Percentiles rank a stretch among this genome's conserved stretches.
Evolutionary conservation across 108 stramenopile genomes (phyloP).

Genomic region (Chaetoceros muelleri): DNA sequence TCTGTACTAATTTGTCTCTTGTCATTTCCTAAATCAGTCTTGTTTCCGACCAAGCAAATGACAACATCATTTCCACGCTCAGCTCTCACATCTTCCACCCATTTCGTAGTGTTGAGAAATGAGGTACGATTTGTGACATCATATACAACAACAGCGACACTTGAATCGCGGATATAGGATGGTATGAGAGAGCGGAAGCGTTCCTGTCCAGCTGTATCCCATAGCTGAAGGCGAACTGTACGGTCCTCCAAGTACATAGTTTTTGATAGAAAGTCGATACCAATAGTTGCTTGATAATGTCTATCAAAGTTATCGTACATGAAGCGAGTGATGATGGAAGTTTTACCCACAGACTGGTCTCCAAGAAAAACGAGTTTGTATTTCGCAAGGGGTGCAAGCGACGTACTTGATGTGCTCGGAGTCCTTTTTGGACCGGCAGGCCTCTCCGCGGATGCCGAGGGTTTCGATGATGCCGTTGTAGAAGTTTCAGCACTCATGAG

Average conservation of each 20-base stretch:
- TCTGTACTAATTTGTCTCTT: conserved; percentile 93
- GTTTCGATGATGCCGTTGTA: background rate
- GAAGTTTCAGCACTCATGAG: too few species aligned
- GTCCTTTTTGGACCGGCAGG: conserved; percentile 2
- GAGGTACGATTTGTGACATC: conserved; percentile 96
- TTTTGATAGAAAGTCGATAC: conserved; percentile 98
- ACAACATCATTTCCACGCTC: conserved; percentile 97
- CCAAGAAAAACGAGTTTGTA: conserved; percentile 99
- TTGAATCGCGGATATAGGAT: conserved; percentile 97
- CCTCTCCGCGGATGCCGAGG: conserved; percentile 9
- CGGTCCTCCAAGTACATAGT: conserved; percentile 98
- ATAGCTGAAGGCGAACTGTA: conserved; percentile 97
- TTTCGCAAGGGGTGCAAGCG: conserved; percentile 85
- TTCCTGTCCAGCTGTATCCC: conserved; percentile 99
- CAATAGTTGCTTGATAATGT: conserved; percentile 98
- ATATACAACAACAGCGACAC: conserved; percentile 96
- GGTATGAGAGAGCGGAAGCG: conserved; percentile 92
- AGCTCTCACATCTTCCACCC: conserved; percentile 97
- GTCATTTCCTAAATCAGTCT: conserved; percentile 96
- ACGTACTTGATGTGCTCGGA: conserved; percentile 12
- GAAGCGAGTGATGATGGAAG: conserved; percentile 97
- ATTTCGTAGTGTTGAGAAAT: conserved; percentile 95
- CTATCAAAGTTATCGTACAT: conserved; percentile 95
- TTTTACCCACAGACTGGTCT: conserved; percentile 99
- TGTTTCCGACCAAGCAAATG: conserved; percentile 98